Base-by-base conservation (phyloP, 306 rosid species). In the Fagus crenata region DNA sequence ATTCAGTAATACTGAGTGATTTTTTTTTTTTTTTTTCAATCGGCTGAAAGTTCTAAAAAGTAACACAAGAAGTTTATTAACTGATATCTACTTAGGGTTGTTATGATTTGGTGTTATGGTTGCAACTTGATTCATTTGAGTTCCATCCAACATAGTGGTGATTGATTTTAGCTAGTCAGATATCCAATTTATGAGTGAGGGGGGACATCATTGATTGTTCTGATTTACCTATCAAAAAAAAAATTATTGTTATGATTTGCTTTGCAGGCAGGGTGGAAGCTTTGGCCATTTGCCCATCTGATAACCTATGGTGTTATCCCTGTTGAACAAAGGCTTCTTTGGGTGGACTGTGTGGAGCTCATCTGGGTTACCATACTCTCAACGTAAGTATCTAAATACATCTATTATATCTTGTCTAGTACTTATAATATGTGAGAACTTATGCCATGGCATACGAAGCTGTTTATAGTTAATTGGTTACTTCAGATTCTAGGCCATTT, bases 271-370 rank as follows among this genome's bases (percentile, higher is more conserved):
- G 97, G 99, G 55, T 92, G 99, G 99, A 90, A 95, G 82, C 97
- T 95, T 71, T 90, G 99, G 97, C 99, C 99, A 82, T 95, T 95
- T 81, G 99, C 99, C 37, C 99, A 92, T 92, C 80, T 95, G 77
- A 74, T 92, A 84, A 95, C 99, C n/a, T 90, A 95, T 80, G 97
- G 99, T 69, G 83, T 92, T 69, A 67, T 95, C 80, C 97, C 97
- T 46, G 84, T 95, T 69, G 99, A 92, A 64, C 99, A 92, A 88
- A 87, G 99, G 89, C 97, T 95, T 84, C 97, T 92, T 65, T 95
- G 96, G 99, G 99, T 92, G 82, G 99, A 95, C 77, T 88, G 97
- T 18, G 85, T 95, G 13, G 97, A 95, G 92, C 97, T 95, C 75
- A 86, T 95, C 59, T 95, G 99, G 99, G 97, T 95, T 78, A 95